Base-by-base conservation (phyloP, 225 moss, liverwort and hornwort species). In the Polytrichum formosum region DNA sequence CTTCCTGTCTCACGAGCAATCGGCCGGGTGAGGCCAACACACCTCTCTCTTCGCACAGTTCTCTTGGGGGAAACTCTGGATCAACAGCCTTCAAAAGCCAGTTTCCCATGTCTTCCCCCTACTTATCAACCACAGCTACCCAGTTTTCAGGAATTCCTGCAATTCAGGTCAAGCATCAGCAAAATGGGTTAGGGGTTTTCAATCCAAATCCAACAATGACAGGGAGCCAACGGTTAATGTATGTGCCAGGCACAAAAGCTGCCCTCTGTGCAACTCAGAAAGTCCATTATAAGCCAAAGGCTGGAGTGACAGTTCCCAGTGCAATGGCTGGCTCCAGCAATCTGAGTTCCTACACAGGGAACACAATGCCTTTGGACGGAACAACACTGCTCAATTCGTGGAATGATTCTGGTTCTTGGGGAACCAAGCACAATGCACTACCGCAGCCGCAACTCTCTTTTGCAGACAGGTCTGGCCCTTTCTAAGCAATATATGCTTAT, bases 351-450 rank as follows among this genome's bases (percentile, higher is more conserved):
- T 87, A 77, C 61, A 55, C 70, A 53, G 77, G 63, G 62, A 76
- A 62, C 23, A 74, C 76, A 68, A 56, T 46, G 35, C 66, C 73
- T 55, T 73, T 75, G 73, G 79, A 84, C 27, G 82, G 74, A 66
- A 72, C 67, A 30, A 67, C 80, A 28, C 21, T 77, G 62, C 73
- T 84, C 1, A 84, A 81, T 53, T 61, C 79, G 18, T 87, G 87
- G 87, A 84, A 87, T 75, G 84, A 84, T 73, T 81, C 87, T 68
- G 73, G 75, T 68, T 77, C 81, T 30, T 87, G 87, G 87, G 87
- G 84, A 65, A 53, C 84, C 53, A 87, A 82, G 73, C 81, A 84
- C 13, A 79, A 75, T 54, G 37, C 75, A 25, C 79, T 87, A 28
- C 84, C 87, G 5, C 84, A 82, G 23, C 87, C 87, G 29, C 87